Percentiles rank a stretch among this genome's conserved stretches.
These are phyloP conservation scores for Dryadomyces quercivorus DNA, from an alignment of 2,329 filamentous ascomycete species.

Conservation along the genomic window DNA sequence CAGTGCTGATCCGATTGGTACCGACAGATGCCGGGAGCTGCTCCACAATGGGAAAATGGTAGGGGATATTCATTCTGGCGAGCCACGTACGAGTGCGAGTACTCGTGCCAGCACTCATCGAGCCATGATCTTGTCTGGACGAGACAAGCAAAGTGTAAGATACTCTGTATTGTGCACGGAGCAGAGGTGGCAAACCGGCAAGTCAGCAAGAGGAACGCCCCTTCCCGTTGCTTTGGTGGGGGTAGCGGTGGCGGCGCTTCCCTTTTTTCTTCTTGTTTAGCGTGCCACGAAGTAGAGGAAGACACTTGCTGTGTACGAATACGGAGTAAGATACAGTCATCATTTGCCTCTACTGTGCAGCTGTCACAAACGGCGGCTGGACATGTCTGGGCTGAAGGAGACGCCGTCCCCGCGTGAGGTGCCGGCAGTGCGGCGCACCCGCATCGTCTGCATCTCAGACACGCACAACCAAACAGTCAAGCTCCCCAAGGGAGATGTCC, in stretches of 20 bases:
- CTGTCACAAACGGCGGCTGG: no score
- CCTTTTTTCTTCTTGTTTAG: no score
- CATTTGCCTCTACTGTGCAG: background rate
- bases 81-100: background rate
- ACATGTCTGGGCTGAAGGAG: no score
- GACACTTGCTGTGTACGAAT: background rate
- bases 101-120: background rate
- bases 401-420: no score
- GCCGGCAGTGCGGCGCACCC: constrained; percentile 29
- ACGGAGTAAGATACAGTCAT: background rate
- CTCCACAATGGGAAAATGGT: no score
- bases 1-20: background rate
- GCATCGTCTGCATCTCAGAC: constrained; percentile 66
- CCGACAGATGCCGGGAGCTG: background rate
- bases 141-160: background rate
- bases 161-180: background rate
- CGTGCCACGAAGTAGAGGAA: no score
- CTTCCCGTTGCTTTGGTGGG: background rate
- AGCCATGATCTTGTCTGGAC: no score
- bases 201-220: background rate
- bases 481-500: constrained; percentile 58
- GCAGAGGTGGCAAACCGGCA: background rate
- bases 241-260: no score
- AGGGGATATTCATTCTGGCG: no score
- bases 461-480: constrained; percentile 57